Conservation (phyloP, 768 basidiomycete species). For the Daedaleopsis nitida region DNA sequence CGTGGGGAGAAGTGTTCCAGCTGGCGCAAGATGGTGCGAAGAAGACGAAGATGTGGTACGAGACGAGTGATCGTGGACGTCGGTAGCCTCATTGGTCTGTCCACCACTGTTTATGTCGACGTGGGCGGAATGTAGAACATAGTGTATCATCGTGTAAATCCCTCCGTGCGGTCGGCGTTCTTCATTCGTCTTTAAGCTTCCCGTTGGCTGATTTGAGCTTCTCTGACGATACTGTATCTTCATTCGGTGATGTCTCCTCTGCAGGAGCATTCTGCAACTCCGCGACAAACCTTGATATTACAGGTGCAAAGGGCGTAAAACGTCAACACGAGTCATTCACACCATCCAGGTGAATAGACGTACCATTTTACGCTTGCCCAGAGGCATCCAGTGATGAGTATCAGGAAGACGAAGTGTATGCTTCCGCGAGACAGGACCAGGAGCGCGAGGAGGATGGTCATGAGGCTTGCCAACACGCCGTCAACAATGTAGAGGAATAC, state of each 20-base stretch:
- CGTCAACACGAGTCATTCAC: no score
- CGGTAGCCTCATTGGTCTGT: conserved; percentile 33
- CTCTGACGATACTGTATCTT: background rate
- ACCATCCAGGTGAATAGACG: conserved; percentile 18
- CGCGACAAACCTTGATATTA: conserved; percentile 43
- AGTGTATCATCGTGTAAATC: no score
- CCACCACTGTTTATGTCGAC: no score
- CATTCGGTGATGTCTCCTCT: background rate
- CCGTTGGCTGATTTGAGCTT: background rate
- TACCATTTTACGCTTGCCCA: conserved; percentile 87
- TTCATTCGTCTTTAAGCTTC: conserved; percentile 15
- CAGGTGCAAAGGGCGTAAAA: background rate
- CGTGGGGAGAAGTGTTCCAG: conserved; percentile 65
- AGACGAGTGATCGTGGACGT: conserved; percentile 60
- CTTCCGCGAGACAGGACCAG: conserved; percentile 64
- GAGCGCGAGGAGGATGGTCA: conserved; percentile 60
- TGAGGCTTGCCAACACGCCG: conserved; percentile 56
- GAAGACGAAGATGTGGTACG: conserved; percentile 83
- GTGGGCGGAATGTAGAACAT: conserved; percentile 3
- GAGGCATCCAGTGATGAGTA: conserved; percentile 63
- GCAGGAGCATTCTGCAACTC: conserved; percentile 25
- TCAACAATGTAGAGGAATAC: conserved; percentile 67
- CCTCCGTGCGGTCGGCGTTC: background rate
- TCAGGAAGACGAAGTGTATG: conserved; percentile 66
- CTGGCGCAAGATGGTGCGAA: conserved; percentile 83